A percentile compares a stretch with the other conserved stretches of the same genome.
Conservation (phyloP, 345 rosid genomes). For the Streptanthus diversifolius region DNA sequence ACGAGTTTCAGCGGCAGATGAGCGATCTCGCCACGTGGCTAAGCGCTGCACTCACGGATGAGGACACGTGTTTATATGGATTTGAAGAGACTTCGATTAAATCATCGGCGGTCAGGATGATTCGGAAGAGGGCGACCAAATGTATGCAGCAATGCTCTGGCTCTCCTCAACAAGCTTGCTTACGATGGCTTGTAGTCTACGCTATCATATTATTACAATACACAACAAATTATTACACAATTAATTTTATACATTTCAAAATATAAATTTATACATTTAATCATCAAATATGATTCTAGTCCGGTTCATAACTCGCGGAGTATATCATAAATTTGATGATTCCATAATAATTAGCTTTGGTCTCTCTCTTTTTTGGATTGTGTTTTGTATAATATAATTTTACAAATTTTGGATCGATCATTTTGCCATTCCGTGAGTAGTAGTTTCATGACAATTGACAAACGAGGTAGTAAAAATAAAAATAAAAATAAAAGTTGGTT, state of each 20-base stretch:
- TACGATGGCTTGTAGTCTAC: constrained; percentile 39
- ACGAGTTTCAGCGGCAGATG: constrained; percentile 47
- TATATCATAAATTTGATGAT: background rate
- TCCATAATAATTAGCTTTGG: background rate
- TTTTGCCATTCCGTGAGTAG: no score
- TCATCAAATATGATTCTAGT: background rate
- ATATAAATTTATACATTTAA: no score
- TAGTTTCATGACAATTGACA: no score
- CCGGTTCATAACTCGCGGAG: background rate
- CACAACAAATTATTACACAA: background rate
- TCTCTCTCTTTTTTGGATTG: background rate
- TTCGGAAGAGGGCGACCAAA: constrained; percentile 41
- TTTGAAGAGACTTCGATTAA: constrained; percentile 38
- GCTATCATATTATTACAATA: background rate
- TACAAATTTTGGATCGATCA: background rate
- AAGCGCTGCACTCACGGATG: constrained; percentile 65
- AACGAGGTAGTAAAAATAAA: no score
- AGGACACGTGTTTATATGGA: constrained; percentile 76
- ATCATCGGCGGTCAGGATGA: constrained; percentile 32
- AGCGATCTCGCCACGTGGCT: constrained; percentile 64
- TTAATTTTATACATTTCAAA: background rate
- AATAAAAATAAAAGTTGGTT: no score
- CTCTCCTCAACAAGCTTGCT: constrained; percentile 70
- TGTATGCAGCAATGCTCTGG: constrained; percentile 77
- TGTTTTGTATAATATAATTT: background rate